These are phyloP conservation scores for Cladorrhinum samala DNA, from an alignment of 495 filamentous ascomycete genomes.

Conservation along the genomic window DNA sequence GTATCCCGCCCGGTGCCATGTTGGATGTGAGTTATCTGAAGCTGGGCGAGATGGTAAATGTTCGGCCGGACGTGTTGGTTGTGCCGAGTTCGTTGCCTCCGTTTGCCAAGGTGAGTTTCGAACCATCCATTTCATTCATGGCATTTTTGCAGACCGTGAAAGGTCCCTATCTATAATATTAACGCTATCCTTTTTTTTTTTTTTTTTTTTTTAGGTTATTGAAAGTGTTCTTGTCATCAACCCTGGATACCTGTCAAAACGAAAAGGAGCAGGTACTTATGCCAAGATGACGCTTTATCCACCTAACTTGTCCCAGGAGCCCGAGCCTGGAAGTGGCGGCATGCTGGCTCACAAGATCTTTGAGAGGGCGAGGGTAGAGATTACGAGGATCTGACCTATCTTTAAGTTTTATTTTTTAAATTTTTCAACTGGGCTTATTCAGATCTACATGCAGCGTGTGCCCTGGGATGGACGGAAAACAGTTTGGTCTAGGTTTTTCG, in stretches of 20 bases:
- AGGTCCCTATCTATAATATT: too few relatives aligned
- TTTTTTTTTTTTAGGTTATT: constrained; percentile 53
- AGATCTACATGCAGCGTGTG: too few relatives aligned
- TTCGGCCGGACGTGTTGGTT: constrained; percentile 78
- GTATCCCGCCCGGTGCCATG: constrained; percentile 59
- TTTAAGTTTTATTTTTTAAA: too few relatives aligned
- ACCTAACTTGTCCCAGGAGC: constrained; percentile 47
- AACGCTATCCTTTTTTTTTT: not conserved
- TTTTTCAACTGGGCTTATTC: too few relatives aligned
- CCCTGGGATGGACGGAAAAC: too few relatives aligned
- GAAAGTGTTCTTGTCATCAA: constrained; percentile 83
- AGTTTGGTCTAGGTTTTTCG: too few relatives aligned
- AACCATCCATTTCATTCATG: too few relatives aligned
- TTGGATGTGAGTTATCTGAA: constrained; percentile 83
- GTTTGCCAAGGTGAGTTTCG: constrained; percentile 70
- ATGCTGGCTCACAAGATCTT: constrained; percentile 68
- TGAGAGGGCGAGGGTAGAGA: constrained; percentile 77
- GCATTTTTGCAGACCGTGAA: too few relatives aligned
- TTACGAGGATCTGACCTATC: constrained; percentile 61
- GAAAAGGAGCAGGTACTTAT: constrained; percentile 72
- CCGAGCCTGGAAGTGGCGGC: constrained; percentile 50
- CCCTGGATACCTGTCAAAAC: constrained; percentile 79
- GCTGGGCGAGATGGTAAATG: constrained; percentile 81
- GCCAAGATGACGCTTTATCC: constrained; percentile 70
- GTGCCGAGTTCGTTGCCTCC: constrained; percentile 75